Base-by-base conservation (phyloP, 1,284 basidiomycete genomes). In the Microbotryomycetes sp. region DNA sequence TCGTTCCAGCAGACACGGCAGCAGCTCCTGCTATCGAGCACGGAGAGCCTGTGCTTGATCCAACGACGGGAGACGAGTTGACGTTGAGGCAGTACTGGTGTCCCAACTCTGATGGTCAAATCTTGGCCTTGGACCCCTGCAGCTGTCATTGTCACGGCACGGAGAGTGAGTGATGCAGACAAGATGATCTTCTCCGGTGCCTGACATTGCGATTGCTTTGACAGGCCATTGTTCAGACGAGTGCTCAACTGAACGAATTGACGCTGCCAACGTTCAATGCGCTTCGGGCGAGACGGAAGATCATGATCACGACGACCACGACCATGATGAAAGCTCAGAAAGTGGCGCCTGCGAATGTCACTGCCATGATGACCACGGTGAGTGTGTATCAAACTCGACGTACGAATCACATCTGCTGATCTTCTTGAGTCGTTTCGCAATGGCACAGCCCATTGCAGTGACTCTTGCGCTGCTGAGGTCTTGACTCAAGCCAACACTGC, bases 141-240 rank as follows among this genome's bases (percentile, higher is more conserved):
- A 15, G n/a, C n/a, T 65, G 63, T 59, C 63, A 65, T 46, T 61
- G 63, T 32, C 36, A 59, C 47, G 49, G 56, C 14, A 26, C 49
- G 15, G 31, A 30, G 4, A 28, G 45, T 49, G 19, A 28, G 45
- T 56, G 32, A 15, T 16, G 22, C 52, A 36, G n/a, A n/a, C n/a
- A n/a, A n/a, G n/a, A n/a, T n/a, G n/a, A n/a, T n/a, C n/a, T n/a
- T n/a, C n/a, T n/a, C n/a, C n/a, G n/a, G n/a, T n/a, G n/a, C n/a
- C n/a, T n/a, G n/a, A n/a, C n/a, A n/a, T n/a, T n/a, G n/a, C n/a
- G n/a, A n/a, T n/a, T 12, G 7, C 51, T 53, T 53, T 19, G 22
- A 22, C 22, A 53, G 51, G 29, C 12, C 57, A 60, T 32, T 54
- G 52, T 48, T 49, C 42, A 5, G 30, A 15, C 22, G 26, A 12